Conservation (phyloP, 805 yeast genomes). For the Martiniozyma abietophila region DNA sequence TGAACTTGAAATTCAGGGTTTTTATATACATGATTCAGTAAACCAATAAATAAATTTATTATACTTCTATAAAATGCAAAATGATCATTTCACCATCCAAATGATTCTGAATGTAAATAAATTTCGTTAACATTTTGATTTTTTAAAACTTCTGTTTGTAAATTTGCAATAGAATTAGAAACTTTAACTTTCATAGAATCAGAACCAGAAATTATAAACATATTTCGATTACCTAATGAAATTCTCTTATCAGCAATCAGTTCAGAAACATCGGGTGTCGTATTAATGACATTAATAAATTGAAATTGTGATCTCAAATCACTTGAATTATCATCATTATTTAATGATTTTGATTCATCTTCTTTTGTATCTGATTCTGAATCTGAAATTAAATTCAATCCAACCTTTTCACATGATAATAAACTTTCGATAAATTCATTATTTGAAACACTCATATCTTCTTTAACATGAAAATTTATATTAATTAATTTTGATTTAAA, state of each 20-base stretch:
- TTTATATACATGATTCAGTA: no score
- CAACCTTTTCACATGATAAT: background rate
- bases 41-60: no score
- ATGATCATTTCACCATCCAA: slow-evolving; percentile 39
- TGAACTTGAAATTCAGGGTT: no score
- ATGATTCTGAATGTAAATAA: slow-evolving; percentile 42
- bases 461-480: slow-evolving; percentile 13
- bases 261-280: slow-evolving; percentile 12
- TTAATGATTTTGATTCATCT: no score
- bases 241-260: slow-evolving; percentile 18
- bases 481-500: slow-evolving; percentile 9
- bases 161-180: slow-evolving; percentile 30
- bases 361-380: background rate
- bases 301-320: background rate
- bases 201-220: slow-evolving; percentile 40
- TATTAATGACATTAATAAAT: slow-evolving; percentile 5
- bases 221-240: slow-evolving; percentile 26
- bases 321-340: no score
- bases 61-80: no score
- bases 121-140: slow-evolving; percentile 31
- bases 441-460: slow-evolving; percentile 2
- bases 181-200: slow-evolving; percentile 30
- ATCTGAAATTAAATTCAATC: background rate
- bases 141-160: slow-evolving; percentile 29
- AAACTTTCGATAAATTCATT: slow-evolving; percentile 1